Base-by-base conservation (phyloP, 768 basidiomycete genomes). In the Serendipita sp. region DNA sequence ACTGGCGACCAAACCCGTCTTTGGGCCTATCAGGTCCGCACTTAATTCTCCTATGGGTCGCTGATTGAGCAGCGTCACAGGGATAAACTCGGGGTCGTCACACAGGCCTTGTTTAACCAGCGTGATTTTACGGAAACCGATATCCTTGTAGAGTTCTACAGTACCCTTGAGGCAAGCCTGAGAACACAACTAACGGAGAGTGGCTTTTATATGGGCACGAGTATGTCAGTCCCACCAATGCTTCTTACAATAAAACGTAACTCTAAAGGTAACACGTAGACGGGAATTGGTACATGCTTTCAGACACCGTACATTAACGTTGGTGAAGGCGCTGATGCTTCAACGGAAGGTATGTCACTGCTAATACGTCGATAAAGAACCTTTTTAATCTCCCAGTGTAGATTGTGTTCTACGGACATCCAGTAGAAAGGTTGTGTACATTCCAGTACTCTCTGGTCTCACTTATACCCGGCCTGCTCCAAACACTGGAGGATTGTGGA, bases 401-500 rank as follows among this genome's bases (percentile, higher is more conserved):
- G 92, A 88, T 98, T 64, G 87, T 98, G 85, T 94, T 99, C 72
- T 96, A 82, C 69, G 94, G 94, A 3, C 90, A 95, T 69, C 95
- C 95, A 0, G 95, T 98, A 1, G 96, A 99, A 73, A 84, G 85
- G 50, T 75, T 99, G 20, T 97, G 95, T 75, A 97, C 93, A 26
- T 97, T 91, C 70, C 96, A 99, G 71, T 99, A 99, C 72, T 95
- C 93, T 0, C 78, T 98, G n/a, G 81, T 96, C 51, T 92, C 95
- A 0, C 78, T 98, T 5, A 79, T 98, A 64, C 95, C 95, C 9
- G 88, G 89, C 28, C 79, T 99, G 3, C 75, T 99, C 42, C 88
- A 95, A 71, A 85, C 84, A 3, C 75, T 99, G 42, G 86, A 92
- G 45, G 96, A 99, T 69, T 90, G 86, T 63, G 96, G 93, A 17